Evolutionary conservation across 768 basidiomycete genomes (phyloP).

Genomic region (Amanita pseudoporphyria): DNA sequence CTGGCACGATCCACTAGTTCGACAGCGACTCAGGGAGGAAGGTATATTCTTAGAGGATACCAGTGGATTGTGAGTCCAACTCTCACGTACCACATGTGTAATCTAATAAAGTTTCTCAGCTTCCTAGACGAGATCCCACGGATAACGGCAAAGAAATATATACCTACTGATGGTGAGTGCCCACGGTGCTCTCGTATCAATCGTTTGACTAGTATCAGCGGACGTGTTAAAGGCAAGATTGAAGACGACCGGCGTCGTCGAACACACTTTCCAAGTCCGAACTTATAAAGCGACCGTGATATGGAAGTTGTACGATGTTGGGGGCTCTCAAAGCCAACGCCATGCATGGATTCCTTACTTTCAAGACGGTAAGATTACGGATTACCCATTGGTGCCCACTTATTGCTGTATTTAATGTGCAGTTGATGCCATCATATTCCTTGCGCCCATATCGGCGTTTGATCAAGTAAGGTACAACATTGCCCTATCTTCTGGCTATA

Average conservation of each 20-base stretch:
- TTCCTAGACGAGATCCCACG: conserved; percentile 75
- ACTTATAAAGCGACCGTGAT: conserved; percentile 44
- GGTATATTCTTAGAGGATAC: conserved; percentile 68
- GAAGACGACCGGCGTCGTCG: conserved; percentile 75
- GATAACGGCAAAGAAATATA: conserved; percentile 73
- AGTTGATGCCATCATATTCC: conserved; percentile 86
- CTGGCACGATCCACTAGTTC: conserved; percentile 68
- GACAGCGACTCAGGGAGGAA: conserved; percentile 52
- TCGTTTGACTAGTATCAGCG: conserved; percentile 25
- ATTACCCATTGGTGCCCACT: not conserved
- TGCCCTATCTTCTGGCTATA: conserved; percentile 5
- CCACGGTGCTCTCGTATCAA: conserved; percentile 6
- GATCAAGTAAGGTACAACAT: conserved; percentile 44
- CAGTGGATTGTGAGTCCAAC: conserved; percentile 65
- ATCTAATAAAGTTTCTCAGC: conserved; percentile 26
- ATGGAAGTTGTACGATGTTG: conserved; percentile 85
- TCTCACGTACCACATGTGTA: conserved; percentile 7
- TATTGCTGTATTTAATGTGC: conserved; percentile 8
- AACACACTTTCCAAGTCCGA: conserved; percentile 65
- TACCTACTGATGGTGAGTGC: conserved; percentile 61
- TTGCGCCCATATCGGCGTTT: conserved; percentile 82
- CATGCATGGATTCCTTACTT: conserved; percentile 88
- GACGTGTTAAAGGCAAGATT: conserved; percentile 75
- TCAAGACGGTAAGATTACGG: conserved; percentile 51
- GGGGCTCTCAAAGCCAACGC: conserved; percentile 71